These are phyloP conservation scores for Saccharomycopsis fermentans DNA, from an alignment of 805 yeast genomes.

Conservation along the genomic window DNA sequence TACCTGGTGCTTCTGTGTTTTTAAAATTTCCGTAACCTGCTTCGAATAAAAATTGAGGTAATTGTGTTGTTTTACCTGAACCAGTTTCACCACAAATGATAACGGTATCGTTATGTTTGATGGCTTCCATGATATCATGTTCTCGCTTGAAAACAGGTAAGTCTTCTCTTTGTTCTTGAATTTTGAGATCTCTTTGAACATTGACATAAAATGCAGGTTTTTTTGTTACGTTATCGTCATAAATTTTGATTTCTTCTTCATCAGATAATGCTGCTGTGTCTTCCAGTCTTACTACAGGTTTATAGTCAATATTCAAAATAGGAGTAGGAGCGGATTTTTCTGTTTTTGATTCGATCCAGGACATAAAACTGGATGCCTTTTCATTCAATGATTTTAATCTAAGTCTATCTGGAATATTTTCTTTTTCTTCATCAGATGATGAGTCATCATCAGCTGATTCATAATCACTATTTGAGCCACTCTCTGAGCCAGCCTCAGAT, in stretches of 20 bases:
- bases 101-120: slow-evolving; percentile 82
- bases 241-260: slow-evolving; percentile 51
- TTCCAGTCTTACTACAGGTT: slow-evolving; percentile 52
- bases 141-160: slow-evolving; percentile 89
- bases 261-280: slow-evolving; percentile 65
- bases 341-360: slow-evolving; percentile 78
- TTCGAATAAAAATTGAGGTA: slow-evolving; percentile 91
- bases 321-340: slow-evolving; percentile 47
- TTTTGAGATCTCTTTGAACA: slow-evolving; percentile 52
- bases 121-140: slow-evolving; percentile 89
- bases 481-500: slow-evolving; percentile 23
- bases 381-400: slow-evolving; percentile 35
- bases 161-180: slow-evolving; percentile 57
- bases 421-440: slow-evolving; percentile 26
- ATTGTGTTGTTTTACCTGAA: slow-evolving; percentile 97
- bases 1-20: slow-evolving; percentile 63
- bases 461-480: slow-evolving; percentile 20
- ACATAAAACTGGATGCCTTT: slow-evolving; percentile 60
- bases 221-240: slow-evolving; percentile 26
- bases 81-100: slow-evolving; percentile 97
- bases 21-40: slow-evolving; percentile 70
- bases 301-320: slow-evolving; percentile 36
- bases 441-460: slow-evolving; percentile 24
- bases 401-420: slow-evolving; percentile 23
- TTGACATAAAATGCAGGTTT: slow-evolving; percentile 37